Evolutionary conservation across 441 rosid species (phyloP).

Genomic region (Biscutella laevigata): DNA sequence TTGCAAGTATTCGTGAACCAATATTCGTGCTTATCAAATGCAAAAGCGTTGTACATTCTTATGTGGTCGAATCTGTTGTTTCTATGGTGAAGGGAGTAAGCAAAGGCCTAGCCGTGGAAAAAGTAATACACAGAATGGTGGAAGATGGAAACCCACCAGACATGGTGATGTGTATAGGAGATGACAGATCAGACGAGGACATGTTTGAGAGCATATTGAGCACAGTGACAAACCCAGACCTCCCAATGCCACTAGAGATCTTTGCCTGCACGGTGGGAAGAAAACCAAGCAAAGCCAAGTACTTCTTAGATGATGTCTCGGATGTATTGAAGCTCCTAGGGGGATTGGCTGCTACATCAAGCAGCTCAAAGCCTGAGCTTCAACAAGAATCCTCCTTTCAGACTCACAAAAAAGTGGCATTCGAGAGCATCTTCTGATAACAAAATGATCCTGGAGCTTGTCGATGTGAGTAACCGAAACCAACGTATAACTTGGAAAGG

Average conservation of each 20-base stretch:
- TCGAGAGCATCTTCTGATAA: conserved; percentile 35
- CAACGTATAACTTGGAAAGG: background rate
- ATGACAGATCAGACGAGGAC: conserved; percentile 63
- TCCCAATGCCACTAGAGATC: conserved; percentile 37
- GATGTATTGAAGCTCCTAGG: conserved; percentile 44
- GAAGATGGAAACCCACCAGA: conserved; percentile 40
- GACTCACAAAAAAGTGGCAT: conserved; percentile 34
- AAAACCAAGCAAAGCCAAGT: conserved; percentile 59
- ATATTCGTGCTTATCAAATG: background rate
- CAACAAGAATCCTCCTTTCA: conserved; percentile 16
- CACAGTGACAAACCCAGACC: conserved; percentile 31
- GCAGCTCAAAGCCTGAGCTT: conserved; percentile 25
- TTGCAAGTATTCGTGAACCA: background rate
- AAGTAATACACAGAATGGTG: conserved; percentile 36
- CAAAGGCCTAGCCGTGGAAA: conserved; percentile 53
- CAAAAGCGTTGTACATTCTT: too few species aligned
- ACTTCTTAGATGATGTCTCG: conserved; percentile 41
- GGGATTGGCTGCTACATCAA: conserved; percentile 37
- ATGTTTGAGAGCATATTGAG: conserved; percentile 52
- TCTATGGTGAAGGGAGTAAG: conserved; percentile 71
- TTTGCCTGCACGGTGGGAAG: conserved; percentile 53
- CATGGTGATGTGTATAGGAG: conserved; percentile 57
- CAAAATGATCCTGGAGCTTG: conserved; percentile 2
- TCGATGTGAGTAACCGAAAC: conserved; percentile 21
- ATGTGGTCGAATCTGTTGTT: too few species aligned